Evolutionary conservation across 805 yeast genomes (phyloP).

Genomic region (Suhomyces sp.): DNA sequence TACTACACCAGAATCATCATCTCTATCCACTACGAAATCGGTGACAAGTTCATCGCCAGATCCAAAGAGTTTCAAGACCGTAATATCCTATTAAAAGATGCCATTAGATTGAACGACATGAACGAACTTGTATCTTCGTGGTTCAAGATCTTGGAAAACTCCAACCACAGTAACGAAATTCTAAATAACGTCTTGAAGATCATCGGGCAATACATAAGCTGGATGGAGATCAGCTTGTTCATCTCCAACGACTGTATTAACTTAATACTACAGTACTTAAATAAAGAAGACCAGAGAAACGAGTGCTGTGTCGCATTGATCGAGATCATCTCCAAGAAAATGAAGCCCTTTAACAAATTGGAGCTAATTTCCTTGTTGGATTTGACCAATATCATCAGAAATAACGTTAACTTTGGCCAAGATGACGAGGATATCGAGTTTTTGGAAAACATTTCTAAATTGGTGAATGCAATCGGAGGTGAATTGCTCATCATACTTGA

Average conservation of each 20-base stretch:
- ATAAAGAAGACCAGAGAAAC: conserved; percentile 45
- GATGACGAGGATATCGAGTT: conserved; percentile 55
- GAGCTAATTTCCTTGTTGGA: conserved; percentile 68
- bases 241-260: conserved; percentile 58
- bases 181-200: conserved; percentile 57
- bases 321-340: conserved; percentile 72
- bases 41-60: conserved; percentile 81
- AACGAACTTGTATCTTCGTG: conserved; percentile 59
- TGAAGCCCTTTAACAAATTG: conserved; percentile 69
- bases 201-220: conserved; percentile 83
- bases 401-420: conserved; percentile 30
- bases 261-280: conserved; percentile 57
- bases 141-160: conserved; percentile 53
- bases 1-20: conserved; percentile 70
- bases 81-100: conserved; percentile 74
- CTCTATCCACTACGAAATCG: conserved; percentile 86
- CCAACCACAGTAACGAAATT: conserved; percentile 39
- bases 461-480: conserved; percentile 68
- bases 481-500: conserved; percentile 70
- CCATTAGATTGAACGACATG: conserved; percentile 77
- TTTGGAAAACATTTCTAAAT: conserved; percentile 70
- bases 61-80: conserved; percentile 60
- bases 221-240: conserved; percentile 85
- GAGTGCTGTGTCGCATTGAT: conserved; percentile 56
- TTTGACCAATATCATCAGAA: conserved; percentile 50